Evolutionary conservation across 371 early-diverging fungal species (phyloP).

Genomic region (Blakeslea trispora): DNA sequence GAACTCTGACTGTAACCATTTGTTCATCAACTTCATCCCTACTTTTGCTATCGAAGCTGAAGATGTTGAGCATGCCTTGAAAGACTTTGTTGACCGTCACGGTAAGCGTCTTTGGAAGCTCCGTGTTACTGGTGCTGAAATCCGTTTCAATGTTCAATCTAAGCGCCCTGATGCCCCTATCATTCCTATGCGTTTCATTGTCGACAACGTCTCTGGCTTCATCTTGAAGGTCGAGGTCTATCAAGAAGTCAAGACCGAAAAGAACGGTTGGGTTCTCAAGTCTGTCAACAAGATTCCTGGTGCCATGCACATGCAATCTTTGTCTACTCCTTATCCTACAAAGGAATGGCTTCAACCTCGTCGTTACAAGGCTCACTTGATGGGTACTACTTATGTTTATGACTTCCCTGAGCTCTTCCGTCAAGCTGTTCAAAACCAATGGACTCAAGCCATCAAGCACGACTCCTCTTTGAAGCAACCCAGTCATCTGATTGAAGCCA

Average conservation of each 20-base stretch:
- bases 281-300: slow-evolving; percentile 75
- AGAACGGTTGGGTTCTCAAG: slow-evolving; percentile 75
- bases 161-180: slow-evolving; percentile 64
- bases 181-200: slow-evolving; percentile 88
- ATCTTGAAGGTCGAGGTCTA: slow-evolving; percentile 91
- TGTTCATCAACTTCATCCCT: slow-evolving; percentile 97
- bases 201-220: slow-evolving; percentile 90
- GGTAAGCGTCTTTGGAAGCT: slow-evolving; percentile 94
- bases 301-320: slow-evolving; percentile 82
- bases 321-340: slow-evolving; percentile 84
- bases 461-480: slow-evolving; percentile 67
- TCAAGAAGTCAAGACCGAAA: slow-evolving; percentile 80
- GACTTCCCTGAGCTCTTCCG: slow-evolving; percentile 97
- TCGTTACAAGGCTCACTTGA: slow-evolving; percentile 96
- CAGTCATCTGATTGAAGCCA: slow-evolving; percentile 69
- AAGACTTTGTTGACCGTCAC: slow-evolving; percentile 91
- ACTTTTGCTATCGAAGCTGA: slow-evolving; percentile 87
- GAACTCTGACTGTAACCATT: slow-evolving; percentile 97
- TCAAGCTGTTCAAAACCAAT: slow-evolving; percentile 73
- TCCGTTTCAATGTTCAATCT: slow-evolving; percentile 88
- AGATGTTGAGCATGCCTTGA: slow-evolving; percentile 83
- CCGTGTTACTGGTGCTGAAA: slow-evolving; percentile 93
- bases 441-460: slow-evolving; percentile 68
- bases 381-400: slow-evolving; percentile 98
- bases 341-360: slow-evolving; percentile 97